These are phyloP conservation scores for Bipolaris oryzae DNA, from an alignment of 2,329 filamentous ascomycete genomes.

Conservation along the genomic window DNA sequence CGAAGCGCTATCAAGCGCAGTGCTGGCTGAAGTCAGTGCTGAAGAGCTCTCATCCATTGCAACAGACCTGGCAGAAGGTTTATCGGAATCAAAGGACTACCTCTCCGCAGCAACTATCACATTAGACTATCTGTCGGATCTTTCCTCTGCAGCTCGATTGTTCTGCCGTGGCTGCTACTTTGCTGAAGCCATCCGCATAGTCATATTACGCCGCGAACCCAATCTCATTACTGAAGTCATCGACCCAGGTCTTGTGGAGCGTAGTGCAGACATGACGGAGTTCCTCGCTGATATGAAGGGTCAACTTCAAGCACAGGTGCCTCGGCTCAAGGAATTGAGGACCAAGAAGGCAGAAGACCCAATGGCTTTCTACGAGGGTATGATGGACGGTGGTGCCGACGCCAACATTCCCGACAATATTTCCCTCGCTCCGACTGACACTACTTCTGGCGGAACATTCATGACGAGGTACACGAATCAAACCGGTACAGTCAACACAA, in stretches of 20 bases:
- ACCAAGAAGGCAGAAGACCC: constrained; percentile 83
- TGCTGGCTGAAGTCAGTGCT: constrained; percentile 63
- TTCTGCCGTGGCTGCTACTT: constrained; percentile 90
- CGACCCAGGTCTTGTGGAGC: constrained; percentile 79
- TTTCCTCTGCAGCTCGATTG: constrained; percentile 72
- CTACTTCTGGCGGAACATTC: constrained; percentile 79
- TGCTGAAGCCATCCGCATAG: constrained; percentile 82
- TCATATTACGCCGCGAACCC: constrained; percentile 64
- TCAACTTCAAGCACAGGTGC: constrained; percentile 83
- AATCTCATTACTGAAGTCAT: constrained; percentile 71
- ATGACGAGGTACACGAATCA: constrained; percentile 92
- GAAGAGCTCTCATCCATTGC: constrained; percentile 71
- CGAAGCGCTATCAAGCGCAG: constrained; percentile 82
- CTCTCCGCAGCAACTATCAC: constrained; percentile 78
- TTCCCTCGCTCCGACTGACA: constrained; percentile 83
- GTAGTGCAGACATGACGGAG: constrained; percentile 82
- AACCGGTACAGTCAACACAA: constrained; percentile 73
- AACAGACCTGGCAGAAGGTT: constrained; percentile 74
- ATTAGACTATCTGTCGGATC: constrained; percentile 77
- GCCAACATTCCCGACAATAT: constrained; percentile 87
- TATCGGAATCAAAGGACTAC: constrained; percentile 86
- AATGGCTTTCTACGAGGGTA: constrained; percentile 82
- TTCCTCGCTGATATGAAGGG: constrained; percentile 90
- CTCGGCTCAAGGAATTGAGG: constrained; percentile 82
- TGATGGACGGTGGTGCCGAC: constrained; percentile 40